Evolutionary conservation across 164 flowering plant genomes (phyloP), one percentile per base, ranked within the genome.

Genomic region (Liriodendron chinense): DNA sequence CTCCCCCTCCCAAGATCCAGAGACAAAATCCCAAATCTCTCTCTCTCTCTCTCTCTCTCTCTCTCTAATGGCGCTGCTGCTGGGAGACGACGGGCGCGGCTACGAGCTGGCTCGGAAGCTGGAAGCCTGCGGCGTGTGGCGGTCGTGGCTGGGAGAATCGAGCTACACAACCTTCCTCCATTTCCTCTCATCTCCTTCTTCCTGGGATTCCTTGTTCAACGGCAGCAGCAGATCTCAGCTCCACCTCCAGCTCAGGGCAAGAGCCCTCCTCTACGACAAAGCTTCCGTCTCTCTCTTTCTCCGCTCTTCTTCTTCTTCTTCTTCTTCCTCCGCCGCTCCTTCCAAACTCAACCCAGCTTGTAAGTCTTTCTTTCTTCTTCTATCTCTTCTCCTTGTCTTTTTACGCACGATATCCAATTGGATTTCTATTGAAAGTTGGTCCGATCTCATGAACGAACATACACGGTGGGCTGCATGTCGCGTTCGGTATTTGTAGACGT

Each of bases 221-320:
- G 47, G 72, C 74, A 89, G 85, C 76, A 80, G 84, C 76, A 90
- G 85, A 90, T 83, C 86, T 68, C 92, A 88, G 73, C 82, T 96
- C 80, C 91, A 87, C 1, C 93, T 93, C 71, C 98, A 90, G 77
- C 95, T 91, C 78, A 78, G 99, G 16, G 98, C 81, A 48, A 89
- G 99, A 10, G 98, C 99, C 28, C 93, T 96, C 67, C 80, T 96
- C 56, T 94, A 87, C 84, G 99, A 96, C 74, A 96, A 94, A 66
- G 97, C 98, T 65, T 73, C 85, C 23, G 81, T 88, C 67, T 90
- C 97, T 71, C 95, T 94, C 80, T 90, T 86, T 81, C 85, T 87
- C 61, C 85, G 83, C 18, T 77, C 91, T 18, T 70, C 84, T 0
- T 49, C 81, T 7, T 77, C 91, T 18, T 70, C 84, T 0, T 49